Conservation (phyloP, 768 basidiomycete genomes). For the Mycena kentingensis region DNA sequence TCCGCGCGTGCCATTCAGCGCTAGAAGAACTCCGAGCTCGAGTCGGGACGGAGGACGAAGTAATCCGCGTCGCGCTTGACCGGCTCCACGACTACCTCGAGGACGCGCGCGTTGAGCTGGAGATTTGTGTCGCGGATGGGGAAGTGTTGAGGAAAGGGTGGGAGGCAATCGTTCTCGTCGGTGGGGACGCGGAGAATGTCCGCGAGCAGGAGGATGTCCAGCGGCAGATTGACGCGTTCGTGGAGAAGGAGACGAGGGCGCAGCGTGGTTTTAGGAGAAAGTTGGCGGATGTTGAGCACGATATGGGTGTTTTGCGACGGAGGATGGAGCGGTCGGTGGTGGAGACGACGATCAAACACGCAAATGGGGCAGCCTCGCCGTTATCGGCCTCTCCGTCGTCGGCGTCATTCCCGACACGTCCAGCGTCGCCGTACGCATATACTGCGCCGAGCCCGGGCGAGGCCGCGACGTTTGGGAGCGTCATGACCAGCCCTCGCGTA, state of each 20-base stretch:
- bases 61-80: slow-evolving; percentile 55
- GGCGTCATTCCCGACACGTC: slow-evolving; percentile 9
- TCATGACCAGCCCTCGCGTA: slow-evolving; percentile 63
- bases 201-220: slow-evolving; percentile 43
- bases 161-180: slow-evolving; percentile 63
- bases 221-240: slow-evolving; percentile 54
- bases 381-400: slow-evolving; percentile 10
- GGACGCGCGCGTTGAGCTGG: slow-evolving; percentile 80
- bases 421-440: slow-evolving; percentile 23
- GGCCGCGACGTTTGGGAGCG: slow-evolving; percentile 66
- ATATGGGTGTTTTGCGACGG: slow-evolving; percentile 69
- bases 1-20: slow-evolving; percentile 70
- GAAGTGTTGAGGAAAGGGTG: slow-evolving; percentile 65
- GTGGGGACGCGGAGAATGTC: slow-evolving; percentile 31
- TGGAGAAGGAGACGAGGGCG: slow-evolving; percentile 51
- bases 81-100: slow-evolving; percentile 75
- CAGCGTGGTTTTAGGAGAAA: slow-evolving; percentile 54
- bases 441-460: slow-evolving; percentile 33
- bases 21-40: slow-evolving; percentile 52
- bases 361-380: too few species aligned
- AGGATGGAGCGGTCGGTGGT: slow-evolving; percentile 39
- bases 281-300: slow-evolving; percentile 73
- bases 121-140: slow-evolving; percentile 77
- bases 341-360: background rate
- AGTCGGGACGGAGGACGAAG: slow-evolving; percentile 23